Conservation (phyloP, 805 yeast species). For the Teunomyces cretensis region DNA sequence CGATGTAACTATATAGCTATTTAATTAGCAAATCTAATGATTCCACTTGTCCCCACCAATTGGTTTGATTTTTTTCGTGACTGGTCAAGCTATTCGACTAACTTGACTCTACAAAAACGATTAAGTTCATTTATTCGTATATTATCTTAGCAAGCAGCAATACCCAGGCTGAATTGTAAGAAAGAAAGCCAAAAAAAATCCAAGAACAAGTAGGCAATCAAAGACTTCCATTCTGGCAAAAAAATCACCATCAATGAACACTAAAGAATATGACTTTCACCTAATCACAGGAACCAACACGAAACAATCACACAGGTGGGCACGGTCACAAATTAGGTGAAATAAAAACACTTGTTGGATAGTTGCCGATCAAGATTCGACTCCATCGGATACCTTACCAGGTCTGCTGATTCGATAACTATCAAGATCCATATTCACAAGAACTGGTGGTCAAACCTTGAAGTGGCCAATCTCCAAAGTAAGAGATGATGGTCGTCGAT, state of each 20-base stretch:
- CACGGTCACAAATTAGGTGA: neutral
- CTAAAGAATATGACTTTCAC: neutral
- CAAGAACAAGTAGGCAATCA: neutral
- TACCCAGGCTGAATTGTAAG: neutral
- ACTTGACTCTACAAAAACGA: neutral
- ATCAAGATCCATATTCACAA: neutral
- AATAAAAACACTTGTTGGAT: neutral
- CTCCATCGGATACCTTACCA: neutral
- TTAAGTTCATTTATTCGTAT: neutral
- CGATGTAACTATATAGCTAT: no score
- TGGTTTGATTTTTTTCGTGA: neutral
- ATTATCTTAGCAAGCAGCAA: neutral
- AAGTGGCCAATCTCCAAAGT: slow-evolving; percentile 2
- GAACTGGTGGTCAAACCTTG: slow-evolving; percentile 1
- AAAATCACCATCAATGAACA: neutral
- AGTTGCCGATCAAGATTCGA: slow-evolving; percentile 2
- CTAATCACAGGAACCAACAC: neutral
- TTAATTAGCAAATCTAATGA: no score
- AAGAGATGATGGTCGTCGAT: neutral
- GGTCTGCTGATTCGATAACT: neutral
- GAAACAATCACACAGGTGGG: neutral
- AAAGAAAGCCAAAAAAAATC: no score
- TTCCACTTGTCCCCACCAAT: neutral
- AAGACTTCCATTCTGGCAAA: neutral
- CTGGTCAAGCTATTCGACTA: no score